Base-by-base conservation (phyloP, 495 filamentous ascomycete genomes). In the Peziza echinospora region DNA sequence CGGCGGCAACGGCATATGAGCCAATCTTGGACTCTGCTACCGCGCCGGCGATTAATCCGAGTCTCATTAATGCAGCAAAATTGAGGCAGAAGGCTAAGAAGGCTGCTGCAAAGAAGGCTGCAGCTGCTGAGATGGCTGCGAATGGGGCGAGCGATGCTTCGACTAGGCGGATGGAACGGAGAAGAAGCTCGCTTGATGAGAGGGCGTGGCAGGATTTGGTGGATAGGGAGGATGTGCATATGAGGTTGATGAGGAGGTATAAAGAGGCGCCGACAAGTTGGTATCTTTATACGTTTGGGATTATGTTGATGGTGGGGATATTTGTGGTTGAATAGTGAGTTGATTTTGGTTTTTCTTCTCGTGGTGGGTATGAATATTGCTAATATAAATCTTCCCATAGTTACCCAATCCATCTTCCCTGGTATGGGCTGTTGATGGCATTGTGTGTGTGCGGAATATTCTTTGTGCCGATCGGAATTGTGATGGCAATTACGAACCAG, bases 401-500 rank as follows among this genome's bases (percentile, higher is more conserved):
- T 56, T 89, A 77, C 61, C 80, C 75, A 6, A 71, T 82, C 50
- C 74, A 84, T 60, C 68, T 77, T 21, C 78, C 72, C 1, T 84
- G 75, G 77, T 87, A 76, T 57, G 83, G 83, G 8, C 64, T 87
- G 5, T 64, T 91, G 10, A 67, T 91, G 5, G 80, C 82, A 1
- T 67, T 84, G 13, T 71, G 64, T 28, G 83, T 87, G 41, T 80
- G 79, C 48, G 65, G 75, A 19, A 60, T 83, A 6, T 73, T 82
- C 43, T 79, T 83, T 58, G 76, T 86, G 47, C 75, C 84, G 44
- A 78, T 84, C 50, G 82, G 82, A 43, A 81, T 86, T 41, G 77
- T 87, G 45, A 86, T 82, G 73, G 83, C 81, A 6, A 83, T 84
- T 45, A 80, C 83, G 22, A 89, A 87, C 56, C 77, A 83, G 42